These are phyloP conservation scores for Haplosporangium sp. DNA, from an alignment of 371 early-diverging fungal genomes.

Conservation along the genomic window DNA sequence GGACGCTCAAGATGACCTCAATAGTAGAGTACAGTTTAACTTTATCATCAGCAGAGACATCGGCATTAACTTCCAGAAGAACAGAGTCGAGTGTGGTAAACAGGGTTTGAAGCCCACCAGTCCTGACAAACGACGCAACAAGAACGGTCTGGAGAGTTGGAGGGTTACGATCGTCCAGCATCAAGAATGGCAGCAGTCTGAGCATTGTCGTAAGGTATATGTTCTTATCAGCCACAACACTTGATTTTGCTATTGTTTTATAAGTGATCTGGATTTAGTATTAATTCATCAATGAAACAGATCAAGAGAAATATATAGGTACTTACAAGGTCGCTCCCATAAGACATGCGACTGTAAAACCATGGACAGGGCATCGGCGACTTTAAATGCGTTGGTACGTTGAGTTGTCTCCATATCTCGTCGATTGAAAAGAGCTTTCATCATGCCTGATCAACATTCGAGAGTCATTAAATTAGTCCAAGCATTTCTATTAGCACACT, in stretches of 20 bases:
- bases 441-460: constrained; percentile 58
- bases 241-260: constrained; percentile 5
- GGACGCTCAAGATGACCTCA: constrained; percentile 68
- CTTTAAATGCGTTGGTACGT: constrained; percentile 67
- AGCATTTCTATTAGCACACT: not conserved
- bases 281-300: not conserved
- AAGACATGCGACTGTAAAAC: constrained; percentile 65
- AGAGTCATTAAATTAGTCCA: not conserved
- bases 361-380: constrained; percentile 65
- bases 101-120: constrained; percentile 69
- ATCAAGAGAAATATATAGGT: not conserved
- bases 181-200: constrained; percentile 60
- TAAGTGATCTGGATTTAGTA: not conserved
- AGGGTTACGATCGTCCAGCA: constrained; percentile 68
- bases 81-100: constrained; percentile 64
- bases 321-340: constrained; percentile 58
- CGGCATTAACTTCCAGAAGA: constrained; percentile 63
- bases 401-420: constrained; percentile 67
- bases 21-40: constrained; percentile 54
- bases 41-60: constrained; percentile 32
- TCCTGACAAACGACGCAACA: constrained; percentile 76
- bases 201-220: constrained; percentile 69
- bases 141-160: constrained; percentile 77
- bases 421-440: constrained; percentile 75
- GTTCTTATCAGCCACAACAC: constrained; percentile 57